A percentile compares a stretch with the other conserved stretches of the same genome.
Evolutionary conservation across 768 basidiomycete genomes (phyloP).

Genomic region (Lactarius sanguifluus): DNA sequence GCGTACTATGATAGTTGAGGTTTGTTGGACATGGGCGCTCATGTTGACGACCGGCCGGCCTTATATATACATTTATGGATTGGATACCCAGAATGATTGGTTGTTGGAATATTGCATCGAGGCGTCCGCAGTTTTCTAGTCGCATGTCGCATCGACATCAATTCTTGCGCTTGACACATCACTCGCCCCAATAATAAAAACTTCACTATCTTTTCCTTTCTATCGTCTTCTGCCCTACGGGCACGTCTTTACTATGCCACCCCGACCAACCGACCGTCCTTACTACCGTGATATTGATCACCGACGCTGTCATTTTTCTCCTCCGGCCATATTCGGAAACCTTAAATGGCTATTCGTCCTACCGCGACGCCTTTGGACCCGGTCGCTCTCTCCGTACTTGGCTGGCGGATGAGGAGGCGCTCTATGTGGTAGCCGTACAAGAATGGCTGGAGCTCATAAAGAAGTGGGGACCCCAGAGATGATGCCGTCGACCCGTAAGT

Average conservation of each 20-base stretch:
- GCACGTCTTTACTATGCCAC: neutral
- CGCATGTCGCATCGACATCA: too few species aligned
- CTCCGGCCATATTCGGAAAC: neutral
- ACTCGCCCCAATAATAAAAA: neutral
- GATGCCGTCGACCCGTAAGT: conserved; percentile 6
- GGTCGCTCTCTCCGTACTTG: conserved; percentile 8
- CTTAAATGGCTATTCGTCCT: neutral
- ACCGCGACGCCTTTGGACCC: neutral
- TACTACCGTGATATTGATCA: neutral
- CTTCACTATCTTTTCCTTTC: neutral
- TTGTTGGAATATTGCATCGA: too few species aligned
- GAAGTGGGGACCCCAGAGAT: conserved; percentile 1
- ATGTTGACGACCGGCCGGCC: too few species aligned
- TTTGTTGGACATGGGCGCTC: too few species aligned
- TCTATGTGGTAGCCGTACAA: neutral
- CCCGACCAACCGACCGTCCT: neutral
- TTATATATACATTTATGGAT: too few species aligned
- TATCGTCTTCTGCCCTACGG: neutral
- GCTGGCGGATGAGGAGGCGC: conserved; percentile 7
- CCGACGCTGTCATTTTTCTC: neutral
- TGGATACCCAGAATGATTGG: too few species aligned
- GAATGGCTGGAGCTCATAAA: conserved; percentile 7
- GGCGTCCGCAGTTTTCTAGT: too few species aligned
- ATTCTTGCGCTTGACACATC: too few species aligned
- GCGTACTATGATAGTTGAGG: too few species aligned